Base-by-base conservation (phyloP, 1,139 yeast species). In the Hemisphaericaspora subhashii region DNA sequence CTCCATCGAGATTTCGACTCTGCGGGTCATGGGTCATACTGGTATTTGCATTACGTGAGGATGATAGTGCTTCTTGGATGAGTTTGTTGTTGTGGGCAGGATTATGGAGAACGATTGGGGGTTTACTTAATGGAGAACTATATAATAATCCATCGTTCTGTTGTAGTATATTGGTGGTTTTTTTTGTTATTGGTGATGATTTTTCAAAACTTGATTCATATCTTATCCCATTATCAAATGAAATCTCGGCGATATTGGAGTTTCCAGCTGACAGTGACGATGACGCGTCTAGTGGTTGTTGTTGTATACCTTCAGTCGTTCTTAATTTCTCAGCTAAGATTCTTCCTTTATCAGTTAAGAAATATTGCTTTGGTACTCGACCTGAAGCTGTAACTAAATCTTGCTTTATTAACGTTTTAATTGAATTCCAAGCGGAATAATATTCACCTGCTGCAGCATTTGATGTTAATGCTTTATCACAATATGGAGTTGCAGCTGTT, bases 341-440 rank as follows among this genome's bases (percentile, higher is more conserved):
- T 4, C 63, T 54, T 0, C 98, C 98, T 36, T 70, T 79, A n/a
- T 83, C 90, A 0, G 96, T 88, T 16, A 90, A 61, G 33, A 61
- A 71, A 54, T 80, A 89, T 31, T 73, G 58, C 34, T 68, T 66
- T 0, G 94, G 92, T 2, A 65, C 48, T 28, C 85, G 62, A 0
- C 90, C 88, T 1, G 68, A 61, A 3, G 64, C 62, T 29, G 66
- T 66, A 0, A 90, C 85, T 38, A 86, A 65, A 14, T 77, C 88
- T 41, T 85, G 77, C 30, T 72, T 78, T 16, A 79, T 55, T 39
- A 92, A 63, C 0, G 82, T 79, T 45, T 83, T 84, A 31, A 84
- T 66, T 10, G 89, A 73, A 30, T 67, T 71, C 97, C 97, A 90
- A 0, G 96, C 90, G 5, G 92, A 78, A 57, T 86, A 79, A 52